Conservation (phyloP, 2,329 filamentous ascomycete species). For the Penicillium sp. region DNA sequence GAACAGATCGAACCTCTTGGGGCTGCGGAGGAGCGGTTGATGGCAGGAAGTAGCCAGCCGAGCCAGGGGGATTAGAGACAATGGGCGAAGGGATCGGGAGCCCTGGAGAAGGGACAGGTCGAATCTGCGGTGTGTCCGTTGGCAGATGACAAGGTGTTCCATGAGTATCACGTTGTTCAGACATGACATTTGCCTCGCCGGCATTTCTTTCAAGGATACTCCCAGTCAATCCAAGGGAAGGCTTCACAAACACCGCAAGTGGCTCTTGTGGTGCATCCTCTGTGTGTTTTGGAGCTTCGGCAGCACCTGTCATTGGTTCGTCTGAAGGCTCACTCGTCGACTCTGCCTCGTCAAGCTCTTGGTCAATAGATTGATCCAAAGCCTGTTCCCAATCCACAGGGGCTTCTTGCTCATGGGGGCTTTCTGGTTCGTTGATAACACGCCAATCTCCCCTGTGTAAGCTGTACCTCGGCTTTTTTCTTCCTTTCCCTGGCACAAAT, state of each 20-base stretch:
- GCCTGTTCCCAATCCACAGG: constrained; percentile 28
- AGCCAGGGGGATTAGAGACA: constrained; percentile 23
- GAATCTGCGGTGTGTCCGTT: constrained; percentile 37
- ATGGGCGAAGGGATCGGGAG: constrained; percentile 41
- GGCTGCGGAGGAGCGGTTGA: constrained; percentile 9
- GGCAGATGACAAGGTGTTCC: constrained; percentile 16
- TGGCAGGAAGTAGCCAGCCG: constrained; percentile 32
- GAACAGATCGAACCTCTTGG: constrained; percentile 1
- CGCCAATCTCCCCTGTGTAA: constrained; percentile 69
- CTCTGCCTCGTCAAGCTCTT: constrained; percentile 19
- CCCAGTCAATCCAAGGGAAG: constrained; percentile 13
- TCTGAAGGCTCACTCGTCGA: neutral
- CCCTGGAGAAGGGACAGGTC: constrained; percentile 38
- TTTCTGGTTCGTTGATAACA: constrained; percentile 68
- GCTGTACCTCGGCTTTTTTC: constrained; percentile 69
- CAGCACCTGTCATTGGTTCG: neutral
- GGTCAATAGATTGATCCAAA: constrained; percentile 24
- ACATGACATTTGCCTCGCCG: neutral
- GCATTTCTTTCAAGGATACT: constrained; percentile 9
- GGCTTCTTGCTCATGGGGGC: constrained; percentile 55
- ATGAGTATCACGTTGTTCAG: neutral
- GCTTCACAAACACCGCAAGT: constrained; percentile 15
- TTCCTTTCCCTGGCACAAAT: constrained; percentile 57
- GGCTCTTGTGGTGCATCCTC: constrained; percentile 5
- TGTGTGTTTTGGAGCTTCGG: neutral